Base-by-base conservation (phyloP, 164 flowering plant genomes). In the Liriodendron chinense region DNA sequence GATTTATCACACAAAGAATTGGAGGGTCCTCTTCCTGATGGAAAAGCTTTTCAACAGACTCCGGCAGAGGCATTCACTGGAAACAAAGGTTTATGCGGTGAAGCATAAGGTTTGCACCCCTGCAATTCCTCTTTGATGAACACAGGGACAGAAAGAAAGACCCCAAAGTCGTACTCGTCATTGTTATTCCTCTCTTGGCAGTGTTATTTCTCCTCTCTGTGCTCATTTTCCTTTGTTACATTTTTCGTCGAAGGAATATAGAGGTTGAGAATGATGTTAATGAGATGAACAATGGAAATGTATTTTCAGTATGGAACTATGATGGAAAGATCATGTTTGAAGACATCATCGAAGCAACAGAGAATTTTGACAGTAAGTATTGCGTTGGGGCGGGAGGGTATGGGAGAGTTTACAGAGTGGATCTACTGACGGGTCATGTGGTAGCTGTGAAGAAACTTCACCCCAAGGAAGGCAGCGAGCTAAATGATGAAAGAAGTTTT, bases 381-480 rank as follows among this genome's bases (percentile, higher is more conserved):
- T 74, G 69, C 70, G 65, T 74, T 74, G 76, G 76, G 20, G n/a
- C 2, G 20, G 76, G 69, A 3, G 76, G 69, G 7, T 65, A 74
- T 48, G 76, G 70, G 26, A 47, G 62, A 1, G 76, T 74, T 20
- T 74, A 74, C 61, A 65, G 49, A 48, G 76, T 28, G n/a, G 70
- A 74, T 61, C 21, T 74, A 7, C 13, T 34, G 5, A 64, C 61
- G 23, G 59, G 23, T 34, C 69, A 65, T 1, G 59, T 64, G 18
- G 62, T 74, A 22, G 76, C 76, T 20, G 26, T 74, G 12, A 74
- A 74, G 61, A 74, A 65, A 47, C 47, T 63, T 63, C 66, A 63
- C 66, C 3, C 14, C 2, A 8, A 47, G 12, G 70, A 49, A 34
- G 43, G 25, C 2, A 26, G 5, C 1, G 69, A 48, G 6, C 20